A percentile compares a stretch with the other conserved stretches of the same genome.
These are phyloP conservation scores for Acacia acuminata DNA, from an alignment of 306 rosid species.

Conservation along the genomic window DNA sequence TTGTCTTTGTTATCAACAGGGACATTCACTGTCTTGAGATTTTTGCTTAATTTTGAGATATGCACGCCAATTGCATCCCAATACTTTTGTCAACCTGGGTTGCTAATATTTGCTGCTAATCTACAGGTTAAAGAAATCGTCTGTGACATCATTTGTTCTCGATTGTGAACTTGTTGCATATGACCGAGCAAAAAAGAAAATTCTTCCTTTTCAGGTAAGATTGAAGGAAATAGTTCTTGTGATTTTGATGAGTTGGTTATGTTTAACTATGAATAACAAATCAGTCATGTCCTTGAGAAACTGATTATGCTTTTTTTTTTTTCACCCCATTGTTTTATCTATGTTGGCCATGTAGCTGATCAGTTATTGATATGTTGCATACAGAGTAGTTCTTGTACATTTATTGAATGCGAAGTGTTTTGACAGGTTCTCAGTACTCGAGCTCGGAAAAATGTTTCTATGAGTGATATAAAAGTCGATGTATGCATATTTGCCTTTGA, in stretches of 20 bases:
- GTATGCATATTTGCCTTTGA: constrained; percentile 94
- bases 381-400: constrained; percentile 9
- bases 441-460: constrained; percentile 80
- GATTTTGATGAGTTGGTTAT: background rate
- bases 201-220: constrained; percentile 86
- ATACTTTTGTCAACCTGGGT: constrained; percentile 4
- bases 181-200: constrained; percentile 60
- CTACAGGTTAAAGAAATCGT: constrained; percentile 81
- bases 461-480: constrained; percentile 70
- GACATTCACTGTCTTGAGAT: background rate
- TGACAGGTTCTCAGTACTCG: constrained; percentile 90
- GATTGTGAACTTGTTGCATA: constrained; percentile 97
- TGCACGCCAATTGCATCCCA: constrained; percentile 13
- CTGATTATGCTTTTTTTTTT: background rate
- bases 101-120: constrained; percentile 43
- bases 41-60: constrained; percentile 17
- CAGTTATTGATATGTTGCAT: constrained; percentile 12
- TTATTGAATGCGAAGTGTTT: constrained; percentile 37
- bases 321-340: background rate
- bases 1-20: constrained; percentile 11
- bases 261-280: background rate
- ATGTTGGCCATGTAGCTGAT: constrained; percentile 12
- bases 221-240: constrained; percentile 34
- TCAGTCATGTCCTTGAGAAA: background rate
- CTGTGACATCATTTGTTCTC: constrained; percentile 78